Conservation (phyloP, 345 rosid species). For the Stellera chamaejasme region DNA sequence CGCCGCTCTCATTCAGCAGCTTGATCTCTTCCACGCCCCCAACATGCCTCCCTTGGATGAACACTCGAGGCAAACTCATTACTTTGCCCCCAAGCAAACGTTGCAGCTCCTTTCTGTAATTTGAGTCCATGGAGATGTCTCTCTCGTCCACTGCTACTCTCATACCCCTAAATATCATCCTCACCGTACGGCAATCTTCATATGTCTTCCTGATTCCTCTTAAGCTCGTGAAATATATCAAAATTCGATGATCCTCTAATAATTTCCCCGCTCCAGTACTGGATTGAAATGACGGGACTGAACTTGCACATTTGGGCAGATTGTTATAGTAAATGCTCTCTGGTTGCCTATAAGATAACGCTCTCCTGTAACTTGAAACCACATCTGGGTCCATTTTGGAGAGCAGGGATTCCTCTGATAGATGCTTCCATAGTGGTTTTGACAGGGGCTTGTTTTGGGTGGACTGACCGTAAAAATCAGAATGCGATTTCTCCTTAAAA, state of each 20-base stretch:
- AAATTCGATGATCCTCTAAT: constrained; percentile 28
- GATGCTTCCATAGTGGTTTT: constrained; percentile 61
- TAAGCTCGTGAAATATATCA: constrained; percentile 65
- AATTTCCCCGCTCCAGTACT: constrained; percentile 6
- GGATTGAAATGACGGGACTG: constrained; percentile 20
- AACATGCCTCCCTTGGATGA: constrained; percentile 48
- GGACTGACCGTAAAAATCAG: constrained; percentile 15
- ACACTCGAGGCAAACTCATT: constrained; percentile 59
- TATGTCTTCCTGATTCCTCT: constrained; percentile 82
- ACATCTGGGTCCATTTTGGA: constrained; percentile 59
- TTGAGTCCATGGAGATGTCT: constrained; percentile 82
- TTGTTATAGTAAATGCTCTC: constrained; percentile 17
- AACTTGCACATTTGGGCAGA: constrained; percentile 17
- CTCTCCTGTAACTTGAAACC: constrained; percentile 56
- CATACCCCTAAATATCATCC: constrained; percentile 56
- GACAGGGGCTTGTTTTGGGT: constrained; percentile 17
- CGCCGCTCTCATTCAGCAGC: constrained; percentile 64
- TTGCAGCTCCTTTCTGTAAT: constrained; percentile 60
- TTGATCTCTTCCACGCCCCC: constrained; percentile 78
- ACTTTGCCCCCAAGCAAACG: constrained; percentile 25
- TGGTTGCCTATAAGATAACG: constrained; percentile 56
- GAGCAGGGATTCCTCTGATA: constrained; percentile 62
- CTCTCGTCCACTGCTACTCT: constrained; percentile 62
- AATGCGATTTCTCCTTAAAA: constrained; percentile 23
- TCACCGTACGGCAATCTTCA: constrained; percentile 70